Base-by-base conservation (phyloP, 2,329 filamentous ascomycete genomes). In the Penicillium frequentans region DNA sequence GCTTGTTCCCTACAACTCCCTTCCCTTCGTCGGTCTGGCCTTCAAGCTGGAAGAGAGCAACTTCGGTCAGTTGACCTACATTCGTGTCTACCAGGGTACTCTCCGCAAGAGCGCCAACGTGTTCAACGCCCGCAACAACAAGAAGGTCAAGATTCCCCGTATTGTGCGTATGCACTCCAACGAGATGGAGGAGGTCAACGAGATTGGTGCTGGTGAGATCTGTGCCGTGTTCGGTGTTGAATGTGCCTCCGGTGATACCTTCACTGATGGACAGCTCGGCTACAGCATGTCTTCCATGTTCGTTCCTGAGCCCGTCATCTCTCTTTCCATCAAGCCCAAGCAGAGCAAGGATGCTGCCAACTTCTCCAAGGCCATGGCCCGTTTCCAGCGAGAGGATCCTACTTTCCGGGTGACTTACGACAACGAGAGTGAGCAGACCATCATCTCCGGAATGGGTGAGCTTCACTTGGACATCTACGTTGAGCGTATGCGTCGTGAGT, bases 111-210 rank as follows among this genome's bases (percentile, higher is more conserved):
- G 93, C 49, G 84, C 89, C 71, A 91, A 93, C 73, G 87, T 99
- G 54, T 96, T 89, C 84, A 99, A 98, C 77, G 93, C 93, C 9
- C 88, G 93, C 67, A 96, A 86, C 63, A 90, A 93, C 76, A 96
- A 97, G 84, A 97, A 93, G 81, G 89, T 99, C 73, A 93, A 96
- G 77, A 89, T 99, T 56, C 95, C 95, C 21, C 90, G 93, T 71
- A 98, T 99, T 69, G 95, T 99, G 61, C 91, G 95, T 61, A 99
- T 99, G 95, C 95, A 99, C 81, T 96, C 93, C 46, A 96, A 98
- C 73, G 95, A 99, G 72, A 96, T 99, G 93, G 95, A 99, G 76
- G 95, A 99, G 71, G 91, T 97, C 29, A 82, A 79, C 55, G 93
- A 97, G 75, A 89, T 99, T 62, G 91, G 93, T 52, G 93, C 95